A percentile compares a stretch with the other conserved stretches of the same genome.
These are phyloP conservation scores for Talaromyces sp. DNA, from an alignment of 2,329 filamentous ascomycete genomes.

Conservation along the genomic window DNA sequence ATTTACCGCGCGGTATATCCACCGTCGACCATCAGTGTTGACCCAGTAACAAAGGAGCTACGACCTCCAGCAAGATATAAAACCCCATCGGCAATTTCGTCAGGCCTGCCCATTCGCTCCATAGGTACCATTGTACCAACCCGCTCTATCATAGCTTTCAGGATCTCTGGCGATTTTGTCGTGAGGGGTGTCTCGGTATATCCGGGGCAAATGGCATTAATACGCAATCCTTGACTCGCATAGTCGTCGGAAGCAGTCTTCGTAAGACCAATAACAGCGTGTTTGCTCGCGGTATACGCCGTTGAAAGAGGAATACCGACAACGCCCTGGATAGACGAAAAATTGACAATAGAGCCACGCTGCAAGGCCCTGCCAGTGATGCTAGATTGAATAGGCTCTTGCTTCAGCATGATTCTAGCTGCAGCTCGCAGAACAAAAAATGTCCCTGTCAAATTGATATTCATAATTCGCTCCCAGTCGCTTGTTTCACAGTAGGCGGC, in stretches of 20 bases:
- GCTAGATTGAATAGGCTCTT: slow-evolving; percentile 42
- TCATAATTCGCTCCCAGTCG: slow-evolving; percentile 47
- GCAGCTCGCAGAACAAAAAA: slow-evolving; percentile 47
- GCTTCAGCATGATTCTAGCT: slow-evolving; percentile 49
- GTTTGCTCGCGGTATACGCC: slow-evolving; percentile 42
- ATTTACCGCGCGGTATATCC: slow-evolving; percentile 18
- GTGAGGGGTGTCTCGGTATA: slow-evolving; percentile 74
- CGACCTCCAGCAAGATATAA: slow-evolving; percentile 21
- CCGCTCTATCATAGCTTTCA: slow-evolving; percentile 32
- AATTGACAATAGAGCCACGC: slow-evolving; percentile 39
- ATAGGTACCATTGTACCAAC: slow-evolving; percentile 20
- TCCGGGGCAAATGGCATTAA: slow-evolving; percentile 85
- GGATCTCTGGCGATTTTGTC: slow-evolving; percentile 25
- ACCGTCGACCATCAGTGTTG: slow-evolving; percentile 21
- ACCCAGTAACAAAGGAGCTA: slow-evolving; percentile 23
- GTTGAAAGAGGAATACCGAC: slow-evolving; percentile 45
- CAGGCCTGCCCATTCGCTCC: slow-evolving; percentile 19
- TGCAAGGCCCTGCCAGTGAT: slow-evolving; percentile 39
- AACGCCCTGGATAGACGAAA: slow-evolving; percentile 43
- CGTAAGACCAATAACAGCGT: slow-evolving; percentile 48
- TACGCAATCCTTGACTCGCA: slow-evolving; percentile 43
- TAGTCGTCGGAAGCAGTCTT: slow-evolving; percentile 49
- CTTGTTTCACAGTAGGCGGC: slow-evolving; percentile 23
- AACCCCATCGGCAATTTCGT: slow-evolving; percentile 24
- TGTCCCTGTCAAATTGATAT: slow-evolving; percentile 49